phyloP scores from a whole-genome alignment of 352 stramenopile genomes.

The Pythium sukuiense region DNA sequence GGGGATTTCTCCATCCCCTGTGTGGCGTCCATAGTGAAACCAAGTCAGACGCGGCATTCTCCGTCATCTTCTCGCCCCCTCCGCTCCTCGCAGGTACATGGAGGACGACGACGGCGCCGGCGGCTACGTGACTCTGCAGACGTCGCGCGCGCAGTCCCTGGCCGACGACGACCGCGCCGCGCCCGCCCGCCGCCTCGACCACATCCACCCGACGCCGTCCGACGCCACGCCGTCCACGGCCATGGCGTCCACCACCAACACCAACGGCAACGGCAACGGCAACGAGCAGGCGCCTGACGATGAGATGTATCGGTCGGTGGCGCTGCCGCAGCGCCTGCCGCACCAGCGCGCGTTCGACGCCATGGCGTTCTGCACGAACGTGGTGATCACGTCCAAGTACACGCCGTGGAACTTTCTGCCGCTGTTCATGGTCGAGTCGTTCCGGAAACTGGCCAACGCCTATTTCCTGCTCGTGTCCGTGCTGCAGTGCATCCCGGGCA shows the following conservation, averaged over 20 bases:
- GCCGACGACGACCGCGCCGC: neutral
- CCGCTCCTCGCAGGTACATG: constrained; percentile 6
- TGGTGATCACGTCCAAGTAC: constrained; percentile 93
- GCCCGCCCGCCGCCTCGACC: constrained; percentile 14
- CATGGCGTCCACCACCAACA: constrained; percentile 13
- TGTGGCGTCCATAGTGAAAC: neutral
- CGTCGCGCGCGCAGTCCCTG: constrained; percentile 28
- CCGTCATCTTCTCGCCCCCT: neutral
- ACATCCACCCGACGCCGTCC: constrained; percentile 10
- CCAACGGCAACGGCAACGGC: neutral
- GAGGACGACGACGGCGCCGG: constrained; percentile 20
- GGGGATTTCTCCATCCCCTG: neutral
- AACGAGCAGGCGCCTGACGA: constrained; percentile 23
- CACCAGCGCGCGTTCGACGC: constrained; percentile 19
- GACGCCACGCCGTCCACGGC: neutral
- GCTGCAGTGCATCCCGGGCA: constrained; percentile 73
- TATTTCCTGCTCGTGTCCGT: constrained; percentile 92
- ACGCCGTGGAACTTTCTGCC: constrained; percentile 88
- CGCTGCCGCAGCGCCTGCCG: constrained; percentile 40
- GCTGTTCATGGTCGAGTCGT: constrained; percentile 86
- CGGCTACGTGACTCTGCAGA: constrained; percentile 35
- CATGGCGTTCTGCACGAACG: constrained; percentile 70
- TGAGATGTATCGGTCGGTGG: constrained; percentile 49
- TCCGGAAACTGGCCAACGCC: constrained; percentile 88
- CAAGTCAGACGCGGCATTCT: neutral